Percentiles rank a stretch among this genome's conserved stretches.
These are phyloP conservation scores for Pichia nakasei DNA, from an alignment of 805 yeast genomes.

Conservation along the genomic window DNA sequence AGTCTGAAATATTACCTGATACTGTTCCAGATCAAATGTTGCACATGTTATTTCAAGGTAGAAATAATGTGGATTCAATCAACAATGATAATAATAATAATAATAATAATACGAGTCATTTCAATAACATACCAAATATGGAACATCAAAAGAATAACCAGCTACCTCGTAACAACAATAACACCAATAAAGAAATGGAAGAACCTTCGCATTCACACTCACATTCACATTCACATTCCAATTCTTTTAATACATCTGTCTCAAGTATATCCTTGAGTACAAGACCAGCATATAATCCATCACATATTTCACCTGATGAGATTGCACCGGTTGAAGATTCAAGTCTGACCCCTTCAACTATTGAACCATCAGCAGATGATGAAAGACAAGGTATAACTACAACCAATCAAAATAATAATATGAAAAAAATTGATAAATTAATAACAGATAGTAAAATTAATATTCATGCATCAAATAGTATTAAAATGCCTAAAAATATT, in stretches of 20 bases:
- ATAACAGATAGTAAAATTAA: constrained; percentile 23
- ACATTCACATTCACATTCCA: neutral
- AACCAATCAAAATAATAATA: constrained; percentile 12
- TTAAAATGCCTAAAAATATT: constrained; percentile 45
- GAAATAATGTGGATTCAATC: constrained; percentile 14
- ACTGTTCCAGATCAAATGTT: constrained; percentile 37
- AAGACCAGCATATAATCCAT: neutral
- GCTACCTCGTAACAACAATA: neutral
- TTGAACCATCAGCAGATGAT: constrained; percentile 1
- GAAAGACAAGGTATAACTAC: constrained; percentile 4
- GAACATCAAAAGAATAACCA: too few species aligned
- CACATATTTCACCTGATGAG: constrained; percentile 4
- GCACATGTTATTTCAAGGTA: constrained; percentile 44
- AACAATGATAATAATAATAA: neutral
- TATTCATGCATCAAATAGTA: constrained; percentile 25
- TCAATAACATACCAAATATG: neutral
- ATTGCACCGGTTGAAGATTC: constrained; percentile 1
- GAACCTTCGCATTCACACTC: neutral
- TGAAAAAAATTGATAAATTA: constrained; percentile 10
- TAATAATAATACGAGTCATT: neutral
- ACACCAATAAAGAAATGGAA: neutral
- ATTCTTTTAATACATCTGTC: constrained; percentile 1
- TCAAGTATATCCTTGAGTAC: constrained; percentile 4
- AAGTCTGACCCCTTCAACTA: neutral
- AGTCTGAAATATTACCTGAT: constrained; percentile 10